Evolutionary conservation across 1,284 basidiomycete species (phyloP), one percentile per base, ranked within the genome.

Genomic region (Rhodotorula sp.): DNA sequence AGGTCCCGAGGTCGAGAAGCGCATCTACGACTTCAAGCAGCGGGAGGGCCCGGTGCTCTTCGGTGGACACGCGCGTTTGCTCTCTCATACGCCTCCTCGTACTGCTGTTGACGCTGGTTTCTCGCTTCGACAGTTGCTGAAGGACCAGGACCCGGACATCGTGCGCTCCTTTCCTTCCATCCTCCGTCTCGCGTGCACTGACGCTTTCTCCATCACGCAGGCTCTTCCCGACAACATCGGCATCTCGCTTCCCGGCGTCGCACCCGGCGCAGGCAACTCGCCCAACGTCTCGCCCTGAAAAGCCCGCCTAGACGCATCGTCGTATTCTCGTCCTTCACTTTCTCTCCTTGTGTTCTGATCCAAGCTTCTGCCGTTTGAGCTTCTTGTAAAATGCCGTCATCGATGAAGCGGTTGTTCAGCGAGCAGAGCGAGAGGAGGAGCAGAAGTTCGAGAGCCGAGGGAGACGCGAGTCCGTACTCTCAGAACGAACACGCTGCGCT

Each of bases 11-110:
- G 91, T 98, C 50, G 94, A 98, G 83, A 84, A 85, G 67, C 89
- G 94, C 67, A 91, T 99, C 72, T 85, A 86, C 13, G 83, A 86
- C 30, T 99, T 88, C 87, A 86, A 91, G 70, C 86, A 85, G 62
- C 82, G 85, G 75, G 85, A 96, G 75, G 95, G 95, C 7, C 85
- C 87, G 28, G 94, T 97, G 62, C 83, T 92, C 65, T 95, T 95
- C 77, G 95, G 95, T 72, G 95, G 95, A 24, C 83, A 86, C 70
- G 30, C 48, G 13, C 40, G 37, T 26, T 18, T 9, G 28, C 7
- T 15, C 0, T n/a, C 2, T 28, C 26, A 16, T 26, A 11, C 10
- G 34, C 51, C 6, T 8, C 6, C 22, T 26, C 15, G 13, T 20
- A 13, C 15, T 22, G 30, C 16, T 15, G 10, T 30, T 31, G 4